Base-by-base conservation (phyloP, 169 alveolate genomes). In the Cryptosporidium parvum region DNA sequence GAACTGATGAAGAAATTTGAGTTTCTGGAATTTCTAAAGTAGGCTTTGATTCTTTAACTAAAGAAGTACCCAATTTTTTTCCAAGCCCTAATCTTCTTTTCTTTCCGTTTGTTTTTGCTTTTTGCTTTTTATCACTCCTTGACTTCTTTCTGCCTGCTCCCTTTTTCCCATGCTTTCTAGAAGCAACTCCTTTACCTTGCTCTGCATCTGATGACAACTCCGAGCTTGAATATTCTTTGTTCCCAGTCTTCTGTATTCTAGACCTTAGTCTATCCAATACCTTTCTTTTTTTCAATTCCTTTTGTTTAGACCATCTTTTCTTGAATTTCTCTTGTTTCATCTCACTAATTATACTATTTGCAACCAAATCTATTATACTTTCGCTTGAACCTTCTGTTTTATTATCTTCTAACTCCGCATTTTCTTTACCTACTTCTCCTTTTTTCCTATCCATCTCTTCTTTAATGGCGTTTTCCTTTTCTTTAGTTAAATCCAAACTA, bases 401-500 rank as follows among this genome's bases (percentile, higher is more conserved):
- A 23, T 23, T 18, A 72, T 45, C 53, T 53, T 42, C 29, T 33
- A 69, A 29, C 26, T 1, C 42, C 2, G 5, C 85, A 9, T n/a
- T 23, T 52, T 14, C 48, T 35, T 23, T 69, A 16, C 44, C 35
- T 12, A 70, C 56, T 8, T n/a, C 85, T 14, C 3, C 26, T 26
- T 0, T 26, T 26, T 26, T 72, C 85, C 16, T 72, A 70, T 12
- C 39, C 68, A 2, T 71, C 85, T 31, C 51, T 33, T 29, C 52
- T n/a, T 10, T 37, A 10, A 69, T 69, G 2, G 21, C 51, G 6
- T 53, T 12, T 0, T 53, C 29, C 39, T 33, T 52, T 26, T 71
- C 85, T 33, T 71, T 53, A 71, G 7, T 23, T 18, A 71, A 71
- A 71, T 51, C 69, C 7, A 71, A 68, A 23, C 39, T n/a, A 48